phyloP scores from a whole-genome alignment of 257 asterid genomes.

The Solanum chiquidenum region DNA sequence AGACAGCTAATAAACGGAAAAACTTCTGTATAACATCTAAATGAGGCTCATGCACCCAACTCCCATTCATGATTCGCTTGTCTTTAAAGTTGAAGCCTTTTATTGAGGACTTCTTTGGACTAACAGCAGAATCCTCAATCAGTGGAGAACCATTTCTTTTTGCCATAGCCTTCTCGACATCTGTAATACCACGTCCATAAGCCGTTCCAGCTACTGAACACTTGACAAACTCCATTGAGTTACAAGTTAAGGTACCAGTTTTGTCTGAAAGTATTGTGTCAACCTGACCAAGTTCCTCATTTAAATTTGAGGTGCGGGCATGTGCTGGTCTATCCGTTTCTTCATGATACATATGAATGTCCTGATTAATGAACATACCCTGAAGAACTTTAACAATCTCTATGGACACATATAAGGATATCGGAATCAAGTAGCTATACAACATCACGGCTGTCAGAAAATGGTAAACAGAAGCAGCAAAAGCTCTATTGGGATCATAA shows the following conservation, averaged over 20 bases:
- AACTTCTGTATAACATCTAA: conserved; percentile 57
- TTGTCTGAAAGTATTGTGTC: conserved; percentile 85
- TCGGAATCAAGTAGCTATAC: conserved; percentile 72
- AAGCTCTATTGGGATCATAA: conserved; percentile 66
- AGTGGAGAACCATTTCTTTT: conserved; percentile 58
- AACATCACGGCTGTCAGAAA: conserved; percentile 70
- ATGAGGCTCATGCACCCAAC: conserved; percentile 51
- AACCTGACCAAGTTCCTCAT: conserved; percentile 90
- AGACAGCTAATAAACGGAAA: conserved; percentile 62
- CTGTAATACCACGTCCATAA: conserved; percentile 70
- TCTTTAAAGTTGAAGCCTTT: conserved; percentile 85
- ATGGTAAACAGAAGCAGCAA: conserved; percentile 61
- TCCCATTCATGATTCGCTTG: conserved; percentile 51
- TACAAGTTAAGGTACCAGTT: conserved; percentile 87
- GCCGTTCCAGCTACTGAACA: conserved; percentile 85
- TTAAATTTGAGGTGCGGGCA: conserved; percentile 87
- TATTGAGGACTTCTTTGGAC: conserved; percentile 25
- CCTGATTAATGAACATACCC: conserved; percentile 73
- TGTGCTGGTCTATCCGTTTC: conserved; percentile 83
- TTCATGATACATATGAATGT: conserved; percentile 71
- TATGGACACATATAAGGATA: conserved; percentile 76
- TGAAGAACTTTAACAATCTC: conserved; percentile 89
- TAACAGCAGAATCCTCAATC: conserved; percentile 8
- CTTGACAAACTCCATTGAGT: conserved; percentile 92
- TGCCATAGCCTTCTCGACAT: conserved; percentile 83